Evolutionary conservation across 2,329 filamentous ascomycete species (phyloP), one percentile per base, ranked within the genome.

Genomic region (Colletotrichum spinosum): DNA sequence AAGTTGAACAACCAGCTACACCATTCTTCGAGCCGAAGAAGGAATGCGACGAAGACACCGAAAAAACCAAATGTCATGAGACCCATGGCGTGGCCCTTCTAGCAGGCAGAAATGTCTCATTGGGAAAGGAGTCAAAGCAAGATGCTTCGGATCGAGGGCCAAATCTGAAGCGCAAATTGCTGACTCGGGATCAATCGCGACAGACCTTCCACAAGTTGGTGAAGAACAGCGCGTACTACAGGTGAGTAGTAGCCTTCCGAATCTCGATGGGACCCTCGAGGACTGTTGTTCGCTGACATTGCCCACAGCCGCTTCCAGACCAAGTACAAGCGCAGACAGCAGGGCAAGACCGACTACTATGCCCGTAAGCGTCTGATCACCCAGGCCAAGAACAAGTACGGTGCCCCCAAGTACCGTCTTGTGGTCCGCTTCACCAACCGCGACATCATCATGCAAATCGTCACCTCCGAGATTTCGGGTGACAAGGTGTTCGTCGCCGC

Each of bases 341-440:
- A 91, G 79, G 96, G 96, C 81, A 99, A 99, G 92, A 99, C 96
- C 87, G 96, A 99, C 83, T 99, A 99, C 93, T 98, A 97, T 84
- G 96, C 96, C 81, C 95, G 96, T 83, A 98, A 98, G 93, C 92
- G 96, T 80, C 89, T 99, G 84, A 96, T 98, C 88, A 94, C 93
- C 87, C 96, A 99, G 90, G 96, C 96, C 86, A 99, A 98, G 93
- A 99, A 99, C 93, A 99, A 99, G 92, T 99, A 98, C 92, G 97
- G 97, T 86, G 92, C 96, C 71, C 96, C 96, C 85, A 99, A 99
- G 90, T 98, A 99, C 92, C 93, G 96, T 80, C 92, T 99, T 79
- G 96, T 99, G 74, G 93, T 99, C 81, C 96, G 96, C 83, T 97
- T 97, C 92, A 97, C 93, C 88, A 97, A 98, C 92, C 93, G 94